A percentile compares a stretch with the other conserved stretches of the same genome.
These are phyloP conservation scores for Ceratobasidium sp. DNA, from an alignment of 1,284 basidiomycete species.

Conservation along the genomic window DNA sequence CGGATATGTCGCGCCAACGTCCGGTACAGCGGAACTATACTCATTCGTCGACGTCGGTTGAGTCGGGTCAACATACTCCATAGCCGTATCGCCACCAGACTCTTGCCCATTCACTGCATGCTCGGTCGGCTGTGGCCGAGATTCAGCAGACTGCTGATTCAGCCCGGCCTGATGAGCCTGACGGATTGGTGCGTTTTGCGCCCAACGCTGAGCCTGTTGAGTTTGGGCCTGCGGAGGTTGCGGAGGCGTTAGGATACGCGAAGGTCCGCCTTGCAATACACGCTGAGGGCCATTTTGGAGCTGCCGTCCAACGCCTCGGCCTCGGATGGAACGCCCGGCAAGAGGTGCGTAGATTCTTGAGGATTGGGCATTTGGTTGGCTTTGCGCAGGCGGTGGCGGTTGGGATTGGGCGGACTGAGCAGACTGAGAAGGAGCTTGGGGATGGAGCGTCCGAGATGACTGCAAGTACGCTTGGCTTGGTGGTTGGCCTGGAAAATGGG, in stretches of 20 bases:
- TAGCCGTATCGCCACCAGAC: not conserved
- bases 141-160: not conserved
- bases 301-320: constrained; percentile 17
- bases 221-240: constrained; percentile 2
- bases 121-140: not conserved
- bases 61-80: constrained; percentile 8
- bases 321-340: constrained; percentile 26
- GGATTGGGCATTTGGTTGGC: not conserved
- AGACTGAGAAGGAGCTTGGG: constrained; percentile 1
- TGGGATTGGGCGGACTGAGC: not conserved
- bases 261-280: constrained; percentile 30
- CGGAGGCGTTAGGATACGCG: constrained; percentile 11
- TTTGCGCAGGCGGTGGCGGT: not conserved
- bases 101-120: not conserved
- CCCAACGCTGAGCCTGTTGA: not conserved
- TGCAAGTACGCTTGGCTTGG: not conserved
- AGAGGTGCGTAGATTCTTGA: constrained; percentile 26
- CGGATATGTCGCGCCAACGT: constrained; percentile 11
- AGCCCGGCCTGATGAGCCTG: not conserved
- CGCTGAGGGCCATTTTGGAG: constrained; percentile 23
- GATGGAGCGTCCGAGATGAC: not conserved
- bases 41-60: not conserved
- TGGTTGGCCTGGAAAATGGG: not conserved
- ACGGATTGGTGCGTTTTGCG: not conserved
- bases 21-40: not conserved